Evolutionary conservation across 768 basidiomycete genomes (phyloP).

Genomic region (Rhodotorula sphaerocarpa): DNA sequence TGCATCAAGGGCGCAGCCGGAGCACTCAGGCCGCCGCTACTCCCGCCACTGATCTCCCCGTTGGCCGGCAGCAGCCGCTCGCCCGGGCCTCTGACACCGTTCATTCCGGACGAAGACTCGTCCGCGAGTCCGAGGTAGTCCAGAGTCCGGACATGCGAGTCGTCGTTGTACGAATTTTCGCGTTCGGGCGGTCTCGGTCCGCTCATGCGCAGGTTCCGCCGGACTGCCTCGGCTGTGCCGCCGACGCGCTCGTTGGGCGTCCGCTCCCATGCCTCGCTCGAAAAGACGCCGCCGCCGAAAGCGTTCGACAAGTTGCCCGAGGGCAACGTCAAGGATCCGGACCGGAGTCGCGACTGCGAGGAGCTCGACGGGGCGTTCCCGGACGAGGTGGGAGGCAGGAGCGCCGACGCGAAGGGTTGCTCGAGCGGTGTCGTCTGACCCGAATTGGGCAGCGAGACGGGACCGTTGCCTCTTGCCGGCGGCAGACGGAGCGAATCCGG

Average conservation of each 20-base stretch:
- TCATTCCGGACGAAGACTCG: conserved; percentile 47
- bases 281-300: conserved; percentile 80
- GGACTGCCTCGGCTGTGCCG: not conserved
- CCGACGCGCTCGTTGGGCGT: not conserved
- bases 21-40: not conserved
- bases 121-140: conserved; percentile 87
- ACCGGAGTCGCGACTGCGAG: conserved; percentile 65
- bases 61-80: not conserved
- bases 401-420: conserved; percentile 51
- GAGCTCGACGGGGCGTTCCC: conserved; percentile 32
- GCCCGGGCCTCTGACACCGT: not conserved
- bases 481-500: conserved; percentile 54
- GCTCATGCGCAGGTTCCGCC: not conserved
- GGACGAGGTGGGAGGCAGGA: conserved; percentile 43
- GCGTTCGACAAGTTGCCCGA: conserved; percentile 64
- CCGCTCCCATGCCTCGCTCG: conserved; percentile 59
- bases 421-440: conserved; percentile 53
- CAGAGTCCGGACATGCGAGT: conserved; percentile 85
- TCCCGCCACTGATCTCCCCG: not conserved
- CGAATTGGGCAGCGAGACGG: conserved; percentile 61
- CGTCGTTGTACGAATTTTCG: conserved; percentile 48
- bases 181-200: not conserved
- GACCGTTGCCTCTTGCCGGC: conserved; percentile 47
- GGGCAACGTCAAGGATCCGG: conserved; percentile 83
- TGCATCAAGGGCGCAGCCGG: conserved; percentile 19